Base-by-base conservation (phyloP, 106 monocot species). In the Dendrobium chrysotoxum region DNA sequence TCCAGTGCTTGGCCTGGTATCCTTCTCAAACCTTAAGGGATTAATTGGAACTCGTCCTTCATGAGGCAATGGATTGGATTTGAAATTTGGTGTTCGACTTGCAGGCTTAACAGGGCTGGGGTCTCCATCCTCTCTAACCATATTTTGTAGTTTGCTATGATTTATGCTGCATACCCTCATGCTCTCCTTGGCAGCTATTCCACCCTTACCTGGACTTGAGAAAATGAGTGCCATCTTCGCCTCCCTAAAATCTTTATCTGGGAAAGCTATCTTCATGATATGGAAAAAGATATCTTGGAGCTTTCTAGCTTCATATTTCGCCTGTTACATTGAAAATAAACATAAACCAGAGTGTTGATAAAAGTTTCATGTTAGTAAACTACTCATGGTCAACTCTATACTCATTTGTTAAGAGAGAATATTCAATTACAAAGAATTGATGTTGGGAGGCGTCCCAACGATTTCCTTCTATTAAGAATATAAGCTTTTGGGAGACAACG, bases 201-300 rank as follows among this genome's bases (percentile, higher is more conserved):
- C 84, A 73, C 80, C 82, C 38, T 85, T 66, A 41, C 61, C 81
- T 23, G 85, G 78, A 53, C 58, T 84, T 28, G 85, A 77, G 75
- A 92, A 89, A 12, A 83, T 80, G 25, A 88, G 55, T 1, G 88
- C 72, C 28, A 81, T 86, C 80, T 80, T 94, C 10, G 83, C 85
- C 81, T 92, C 86, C 55, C 79, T 82, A 65, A 92, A 91, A 86
- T 97, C 94, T 21, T 90, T 82, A 75, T 94, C 94, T 13, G 94
- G 96, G 70, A 97, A 97, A 39, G 92, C 92, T 66, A 89, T 90
- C 86, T 91, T 97, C 92, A 97, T 91, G 67, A 94, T 91, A 25
- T 94, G 89, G 42, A 94, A 92, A 75, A 97, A 97, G 25, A 97
- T 72, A 61, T 86, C 90, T 16, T 97, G 87, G 46, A 97, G 85